Conservation (phyloP, 2,329 filamentous ascomycete species). For the Penicillium sp. region DNA sequence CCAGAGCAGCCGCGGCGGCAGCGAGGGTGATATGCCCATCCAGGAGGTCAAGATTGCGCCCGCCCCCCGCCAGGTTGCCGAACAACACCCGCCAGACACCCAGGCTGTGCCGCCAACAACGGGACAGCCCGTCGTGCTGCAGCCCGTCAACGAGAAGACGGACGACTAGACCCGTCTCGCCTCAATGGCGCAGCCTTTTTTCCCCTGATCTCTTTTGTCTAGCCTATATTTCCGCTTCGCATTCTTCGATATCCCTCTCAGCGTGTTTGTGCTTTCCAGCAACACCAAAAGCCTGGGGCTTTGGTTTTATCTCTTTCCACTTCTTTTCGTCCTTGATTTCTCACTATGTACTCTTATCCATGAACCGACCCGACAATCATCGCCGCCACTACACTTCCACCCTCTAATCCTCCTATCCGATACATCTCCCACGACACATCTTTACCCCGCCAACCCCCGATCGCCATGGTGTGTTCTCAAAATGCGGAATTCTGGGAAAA, state of each 20-base stretch:
- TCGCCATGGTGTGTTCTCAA: too few species aligned
- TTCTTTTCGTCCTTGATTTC: slow-evolving; percentile 1
- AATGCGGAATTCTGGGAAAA: too few species aligned
- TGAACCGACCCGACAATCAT: too few species aligned
- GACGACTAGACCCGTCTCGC: slow-evolving; percentile 2
- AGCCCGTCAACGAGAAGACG: slow-evolving; percentile 25
- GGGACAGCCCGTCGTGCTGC: slow-evolving; percentile 14
- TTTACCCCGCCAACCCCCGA: background rate
- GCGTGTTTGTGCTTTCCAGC: slow-evolving; percentile 22
- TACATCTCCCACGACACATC: background rate
- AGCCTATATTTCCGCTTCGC: slow-evolving; percentile 13
- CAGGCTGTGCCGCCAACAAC: slow-evolving; percentile 7
- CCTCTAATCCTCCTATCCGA: too few species aligned
- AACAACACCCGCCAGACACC: slow-evolving; percentile 22
- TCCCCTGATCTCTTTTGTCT: slow-evolving; percentile 14
- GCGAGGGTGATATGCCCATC: slow-evolving; percentile 30
- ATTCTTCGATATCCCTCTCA: slow-evolving; percentile 29
- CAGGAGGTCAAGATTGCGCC: slow-evolving; percentile 33
- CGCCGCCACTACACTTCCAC: too few species aligned
- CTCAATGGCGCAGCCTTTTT: background rate
- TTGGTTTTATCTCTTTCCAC: slow-evolving; percentile 13
- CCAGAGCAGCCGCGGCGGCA: slow-evolving; percentile 32
- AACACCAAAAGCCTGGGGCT: slow-evolving; percentile 23
- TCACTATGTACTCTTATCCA: slow-evolving; percentile 1
- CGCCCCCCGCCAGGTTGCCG: slow-evolving; percentile 32